Base-by-base conservation (phyloP, 108 stramenopile species). In the Fistulifera pelliculosa region DNA sequence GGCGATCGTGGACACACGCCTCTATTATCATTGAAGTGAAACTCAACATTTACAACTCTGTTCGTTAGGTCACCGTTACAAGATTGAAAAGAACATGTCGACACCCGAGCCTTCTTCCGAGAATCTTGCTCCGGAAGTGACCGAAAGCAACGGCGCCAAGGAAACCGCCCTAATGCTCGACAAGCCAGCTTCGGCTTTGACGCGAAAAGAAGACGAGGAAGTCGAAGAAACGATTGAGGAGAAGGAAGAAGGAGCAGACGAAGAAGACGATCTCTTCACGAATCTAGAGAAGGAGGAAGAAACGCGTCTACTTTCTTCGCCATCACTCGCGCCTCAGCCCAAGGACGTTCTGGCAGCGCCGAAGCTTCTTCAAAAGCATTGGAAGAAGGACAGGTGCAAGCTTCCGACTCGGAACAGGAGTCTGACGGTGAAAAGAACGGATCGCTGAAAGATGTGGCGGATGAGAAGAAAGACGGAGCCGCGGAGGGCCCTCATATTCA, bases 281-380 rank as follows among this genome's bases (percentile, higher is more conserved):
- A 45, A 45, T 11, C 11, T 45, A 11, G 44, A 45, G 11, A 17
- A 45, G 16, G n/a, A 66, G 11, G 66, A 58, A 2, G 74, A 67
- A 14, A 78, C 74, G 42, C 81, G 80, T 28, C 65, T 71, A 41
- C 78, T 76, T 38, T 35, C 8, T 35, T 35, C 31, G 31, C 31
- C 31, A 8, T 35, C 31, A 35, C 31, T 35, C 31, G 6, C 31
- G 8, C 8, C 31, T 16, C 81, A 83, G 58, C 79, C 81, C 4
- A 76, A 66, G 17, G 83, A 90, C 27, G 70, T 81, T 16, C 56
- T 25, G 25, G 66, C 63, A 0, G 87, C 87, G 26, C 87, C 87
- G 43, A 81, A 64, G 50, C 61, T 92, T 38, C 38, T 92, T 27
- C n/a, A n/a, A 66, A 69, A 21, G 84, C 84, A 6, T 60, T 86